phyloP scores from a whole-genome alignment of 352 stramenopile genomes.

The Peronospora destructor region DNA sequence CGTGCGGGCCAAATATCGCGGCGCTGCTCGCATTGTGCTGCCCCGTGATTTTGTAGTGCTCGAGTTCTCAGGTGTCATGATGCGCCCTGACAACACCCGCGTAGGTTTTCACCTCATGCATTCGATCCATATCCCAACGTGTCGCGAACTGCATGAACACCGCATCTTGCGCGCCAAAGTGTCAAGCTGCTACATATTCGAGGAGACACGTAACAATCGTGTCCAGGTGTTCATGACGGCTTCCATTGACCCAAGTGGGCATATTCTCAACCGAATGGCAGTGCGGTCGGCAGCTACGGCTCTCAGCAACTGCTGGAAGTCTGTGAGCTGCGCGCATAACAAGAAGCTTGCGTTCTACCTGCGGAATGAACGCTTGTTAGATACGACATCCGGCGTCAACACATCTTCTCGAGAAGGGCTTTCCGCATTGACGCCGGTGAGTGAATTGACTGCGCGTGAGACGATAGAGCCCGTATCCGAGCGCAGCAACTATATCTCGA shows the following conservation, averaged over 20 bases:
- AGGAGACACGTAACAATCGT: slow-evolving; percentile 36
- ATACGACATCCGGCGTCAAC: slow-evolving; percentile 10
- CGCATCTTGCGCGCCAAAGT: slow-evolving; percentile 42
- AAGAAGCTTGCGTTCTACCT: slow-evolving; percentile 62
- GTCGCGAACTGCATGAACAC: slow-evolving; percentile 31
- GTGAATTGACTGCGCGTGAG: slow-evolving; percentile 19
- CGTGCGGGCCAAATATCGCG: slow-evolving; percentile 34
- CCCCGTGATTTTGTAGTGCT: slow-evolving; percentile 50
- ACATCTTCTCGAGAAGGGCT: slow-evolving; percentile 14
- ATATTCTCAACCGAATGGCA: slow-evolving; percentile 38
- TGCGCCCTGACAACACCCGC: slow-evolving; percentile 38
- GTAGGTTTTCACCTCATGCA: slow-evolving; percentile 53
- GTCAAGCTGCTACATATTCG: slow-evolving; percentile 50
- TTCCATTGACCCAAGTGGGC: slow-evolving; percentile 40
- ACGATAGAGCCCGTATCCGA: slow-evolving; percentile 23
- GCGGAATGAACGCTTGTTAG: slow-evolving; percentile 33
- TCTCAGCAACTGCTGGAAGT: slow-evolving; percentile 63
- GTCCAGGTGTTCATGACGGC: slow-evolving; percentile 64
- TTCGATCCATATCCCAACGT: slow-evolving; percentile 36
- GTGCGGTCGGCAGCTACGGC: slow-evolving; percentile 33
- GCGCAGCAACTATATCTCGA: slow-evolving; percentile 23
- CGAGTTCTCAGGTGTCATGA: slow-evolving; percentile 45
- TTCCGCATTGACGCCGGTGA: slow-evolving; percentile 23
- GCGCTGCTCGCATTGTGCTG: slow-evolving; percentile 29
- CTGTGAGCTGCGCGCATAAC: slow-evolving; percentile 51